phyloP scores from a whole-genome alignment of 305 asterid species.

The Petunia hybrid region DNA sequence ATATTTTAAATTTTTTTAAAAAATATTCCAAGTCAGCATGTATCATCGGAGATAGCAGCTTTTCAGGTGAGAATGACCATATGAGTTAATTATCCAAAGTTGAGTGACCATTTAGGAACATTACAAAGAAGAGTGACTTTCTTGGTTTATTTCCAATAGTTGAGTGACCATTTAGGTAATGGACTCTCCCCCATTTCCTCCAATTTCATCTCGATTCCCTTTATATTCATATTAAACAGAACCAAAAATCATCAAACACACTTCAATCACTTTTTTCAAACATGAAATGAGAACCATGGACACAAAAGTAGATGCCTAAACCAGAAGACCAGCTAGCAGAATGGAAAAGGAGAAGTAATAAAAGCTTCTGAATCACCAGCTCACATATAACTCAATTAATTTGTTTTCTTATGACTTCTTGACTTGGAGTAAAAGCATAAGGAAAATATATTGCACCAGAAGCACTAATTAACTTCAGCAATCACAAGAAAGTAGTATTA shows the following conservation, averaged over 20 bases:
- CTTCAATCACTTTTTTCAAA: conserved; percentile 1
- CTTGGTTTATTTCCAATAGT: too few species aligned
- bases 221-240: background rate
- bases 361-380: conserved; percentile 12
- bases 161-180: too few species aligned
- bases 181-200: too few species aligned
- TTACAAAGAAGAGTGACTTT: too few species aligned
- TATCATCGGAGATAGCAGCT: too few species aligned
- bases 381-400: background rate
- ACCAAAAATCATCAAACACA: conserved; percentile 5
- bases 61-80: too few species aligned
- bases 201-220: background rate
- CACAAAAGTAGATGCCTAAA: conserved; percentile 3
- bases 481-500: conserved; percentile 1
- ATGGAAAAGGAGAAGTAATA: background rate
- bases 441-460: conserved; percentile 13
- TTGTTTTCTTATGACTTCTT: conserved; percentile 21
- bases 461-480: background rate
- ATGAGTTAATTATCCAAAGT: too few species aligned
- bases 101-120: too few species aligned
- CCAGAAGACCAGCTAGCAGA: conserved; percentile 27
- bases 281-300: conserved; percentile 7
- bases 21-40: too few species aligned
- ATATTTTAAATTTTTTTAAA: too few species aligned
- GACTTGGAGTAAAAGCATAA: conserved; percentile 1